Conservation (phyloP, 2,329 filamentous ascomycete genomes). For the Fusarium brachygibbosum region DNA sequence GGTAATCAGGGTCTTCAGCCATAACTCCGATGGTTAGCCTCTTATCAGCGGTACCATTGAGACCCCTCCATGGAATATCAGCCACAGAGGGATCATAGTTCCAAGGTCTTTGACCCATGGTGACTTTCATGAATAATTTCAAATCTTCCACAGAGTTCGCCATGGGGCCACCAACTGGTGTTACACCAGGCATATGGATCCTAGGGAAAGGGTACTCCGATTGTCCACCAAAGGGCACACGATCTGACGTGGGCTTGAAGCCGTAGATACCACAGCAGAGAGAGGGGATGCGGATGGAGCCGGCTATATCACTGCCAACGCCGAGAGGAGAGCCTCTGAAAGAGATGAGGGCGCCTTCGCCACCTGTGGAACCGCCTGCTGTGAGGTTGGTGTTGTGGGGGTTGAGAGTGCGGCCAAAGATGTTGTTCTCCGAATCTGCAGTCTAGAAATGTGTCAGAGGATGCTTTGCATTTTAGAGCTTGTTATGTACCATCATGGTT, state of each 20-base stretch:
- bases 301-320: slow-evolving; percentile 52
- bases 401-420: slow-evolving; percentile 48
- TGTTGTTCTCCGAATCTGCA: slow-evolving; percentile 57
- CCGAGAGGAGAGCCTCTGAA: slow-evolving; percentile 46
- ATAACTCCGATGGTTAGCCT: slow-evolving; percentile 61
- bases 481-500: slow-evolving; percentile 68
- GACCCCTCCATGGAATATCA: slow-evolving; percentile 61
- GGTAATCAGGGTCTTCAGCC: slow-evolving; percentile 61
- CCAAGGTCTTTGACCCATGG: slow-evolving; percentile 60
- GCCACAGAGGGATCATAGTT: slow-evolving; percentile 58
- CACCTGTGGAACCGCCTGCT: slow-evolving; percentile 47
- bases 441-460: slow-evolving; percentile 32
- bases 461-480: fast-evolving
- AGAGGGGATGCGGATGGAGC: slow-evolving; percentile 66
- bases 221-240: slow-evolving; percentile 61
- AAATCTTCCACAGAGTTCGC: slow-evolving; percentile 55
- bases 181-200: slow-evolving; percentile 47
- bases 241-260: slow-evolving; percentile 67
- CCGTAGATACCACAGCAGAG: slow-evolving; percentile 69
- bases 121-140: slow-evolving; percentile 52
- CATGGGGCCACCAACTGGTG: slow-evolving; percentile 59
- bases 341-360: slow-evolving; percentile 43
- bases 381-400: slow-evolving; percentile 53
- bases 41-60: slow-evolving; percentile 36
- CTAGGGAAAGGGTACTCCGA: slow-evolving; percentile 39